Evolutionary conservation across 441 rosid species (phyloP), one percentile per base, ranked within the genome.

Genomic region (Francoa sonchifolia): DNA sequence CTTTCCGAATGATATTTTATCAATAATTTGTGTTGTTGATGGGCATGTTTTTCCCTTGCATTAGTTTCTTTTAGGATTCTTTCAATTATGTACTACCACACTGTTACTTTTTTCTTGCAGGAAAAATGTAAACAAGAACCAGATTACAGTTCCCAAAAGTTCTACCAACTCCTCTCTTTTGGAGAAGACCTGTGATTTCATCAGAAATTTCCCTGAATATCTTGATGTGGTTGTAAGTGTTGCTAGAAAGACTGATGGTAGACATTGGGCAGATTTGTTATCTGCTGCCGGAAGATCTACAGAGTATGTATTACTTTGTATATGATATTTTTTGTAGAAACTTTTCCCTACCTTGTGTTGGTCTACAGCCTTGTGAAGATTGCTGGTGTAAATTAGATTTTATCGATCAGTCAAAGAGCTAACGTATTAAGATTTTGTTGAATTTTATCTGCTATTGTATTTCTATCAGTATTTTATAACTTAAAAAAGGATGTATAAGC

Each of bases 241-340:
- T 63, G 95, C 99, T 26, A 86, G 99, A 55, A 86, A 86, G 72
- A 92, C 96, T 30, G 96, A 92, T 66, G 96, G 94, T 33, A 85
- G 99, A 40, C 92, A 92, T 55, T 92, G 99, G 99, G 83, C 95
- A 15, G 92, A 86, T 72, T 63, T 92, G 64, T 86, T 92, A 63
- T 61, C 71, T 57, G 82, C 96, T 42, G 96, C 99, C 57, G 99
- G 99, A 71, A 80, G 90, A 72, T 90, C 99, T 55, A 83, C 99
- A 37, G 90, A 85, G 99, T 90, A 83, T 48, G 59, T 52, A 33
- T 40, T 33, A 47, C 34, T 39, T 52, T 30, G 41, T 33, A n/a
- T n/a, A n/a, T n/a, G n/a, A n/a, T n/a, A n/a, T 33, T 33, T 28
- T 13, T 7, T 14, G 30, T 28, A 14, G 18, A 39, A 49, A 54